A percentile compares a stretch with the other conserved stretches of the same genome.
These are phyloP conservation scores for Daldinia childiae DNA, from an alignment of 495 filamentous ascomycete species.

Conservation along the genomic window DNA sequence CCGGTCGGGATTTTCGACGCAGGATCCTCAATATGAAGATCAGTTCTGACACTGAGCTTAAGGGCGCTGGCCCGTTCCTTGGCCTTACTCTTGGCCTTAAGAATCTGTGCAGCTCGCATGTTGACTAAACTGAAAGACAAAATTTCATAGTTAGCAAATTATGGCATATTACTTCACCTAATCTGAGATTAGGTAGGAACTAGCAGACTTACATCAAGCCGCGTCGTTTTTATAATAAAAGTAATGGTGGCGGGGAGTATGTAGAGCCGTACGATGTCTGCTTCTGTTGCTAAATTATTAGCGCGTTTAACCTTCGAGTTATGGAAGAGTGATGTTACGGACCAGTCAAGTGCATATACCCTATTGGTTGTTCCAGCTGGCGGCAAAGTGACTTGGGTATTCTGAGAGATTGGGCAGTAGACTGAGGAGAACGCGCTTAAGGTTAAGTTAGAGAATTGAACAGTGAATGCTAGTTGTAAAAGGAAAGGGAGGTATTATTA, in stretches of 20 bases:
- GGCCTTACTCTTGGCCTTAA: constrained; percentile 4
- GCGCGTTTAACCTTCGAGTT: not conserved
- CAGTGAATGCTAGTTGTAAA: not conserved
- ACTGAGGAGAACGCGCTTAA: not conserved
- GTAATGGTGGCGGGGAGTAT: not conserved
- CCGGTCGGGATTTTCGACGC: not conserved
- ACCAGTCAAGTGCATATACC: not conserved
- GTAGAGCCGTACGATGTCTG: not conserved
- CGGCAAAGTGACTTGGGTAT: not conserved
- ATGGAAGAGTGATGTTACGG: not conserved
- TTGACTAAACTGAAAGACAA: not conserved
- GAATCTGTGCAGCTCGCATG: constrained; percentile 20
- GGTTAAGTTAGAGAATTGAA: not conserved
- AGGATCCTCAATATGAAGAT: not conserved
- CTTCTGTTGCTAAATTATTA: not conserved
- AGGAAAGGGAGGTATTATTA: not conserved
- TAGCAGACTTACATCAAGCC: not conserved
- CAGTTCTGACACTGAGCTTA: constrained; percentile 11
- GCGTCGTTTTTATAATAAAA: not conserved
- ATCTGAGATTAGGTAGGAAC: not conserved
- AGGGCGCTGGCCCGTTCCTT: constrained; percentile 7
- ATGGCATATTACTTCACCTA: not conserved
- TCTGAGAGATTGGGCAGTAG: not conserved
- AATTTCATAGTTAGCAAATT: not conserved
- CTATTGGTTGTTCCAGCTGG: not conserved